Evolutionary conservation across 768 basidiomycete species (phyloP).

Genomic region (Chalciporus piperatus): DNA sequence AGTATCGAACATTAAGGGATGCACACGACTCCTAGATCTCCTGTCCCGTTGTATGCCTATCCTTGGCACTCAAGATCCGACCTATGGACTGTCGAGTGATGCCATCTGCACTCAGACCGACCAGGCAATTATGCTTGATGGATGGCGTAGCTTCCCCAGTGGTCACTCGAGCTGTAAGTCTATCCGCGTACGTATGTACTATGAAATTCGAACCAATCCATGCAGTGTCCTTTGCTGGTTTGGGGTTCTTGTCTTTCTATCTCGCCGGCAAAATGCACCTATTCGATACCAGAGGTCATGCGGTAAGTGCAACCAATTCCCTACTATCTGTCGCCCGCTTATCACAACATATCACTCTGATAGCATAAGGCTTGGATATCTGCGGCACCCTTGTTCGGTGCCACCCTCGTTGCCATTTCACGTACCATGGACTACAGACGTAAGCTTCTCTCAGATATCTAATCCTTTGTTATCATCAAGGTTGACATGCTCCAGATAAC

Average conservation of each 20-base stretch:
- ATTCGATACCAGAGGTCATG: conserved; percentile 77
- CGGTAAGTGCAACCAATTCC: conserved; percentile 38
- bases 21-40: conserved; percentile 18
- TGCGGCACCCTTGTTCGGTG: conserved; percentile 71
- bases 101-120: conserved; percentile 79
- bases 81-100: conserved; percentile 70
- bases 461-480: conserved; percentile 5
- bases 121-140: conserved; percentile 60
- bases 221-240: conserved; percentile 87
- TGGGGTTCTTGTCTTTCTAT: conserved; percentile 87
- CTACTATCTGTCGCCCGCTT: not conserved
- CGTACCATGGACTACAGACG: conserved; percentile 92
- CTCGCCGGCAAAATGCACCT: conserved; percentile 90
- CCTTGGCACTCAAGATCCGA: conserved; percentile 59
- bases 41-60: conserved; percentile 59
- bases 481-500: conserved; percentile 54
- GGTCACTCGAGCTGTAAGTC: conserved; percentile 84
- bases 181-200: not conserved
- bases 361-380: conserved; percentile 84
- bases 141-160: conserved; percentile 90
- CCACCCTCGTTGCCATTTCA: conserved; percentile 75
- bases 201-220: conserved; percentile 3
- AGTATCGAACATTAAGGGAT: not conserved
- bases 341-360: conserved; percentile 3
- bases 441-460: conserved; percentile 26